These are phyloP conservation scores for Pythium utonaiense DNA, from an alignment of 352 stramenopile genomes.

Conservation along the genomic window DNA sequence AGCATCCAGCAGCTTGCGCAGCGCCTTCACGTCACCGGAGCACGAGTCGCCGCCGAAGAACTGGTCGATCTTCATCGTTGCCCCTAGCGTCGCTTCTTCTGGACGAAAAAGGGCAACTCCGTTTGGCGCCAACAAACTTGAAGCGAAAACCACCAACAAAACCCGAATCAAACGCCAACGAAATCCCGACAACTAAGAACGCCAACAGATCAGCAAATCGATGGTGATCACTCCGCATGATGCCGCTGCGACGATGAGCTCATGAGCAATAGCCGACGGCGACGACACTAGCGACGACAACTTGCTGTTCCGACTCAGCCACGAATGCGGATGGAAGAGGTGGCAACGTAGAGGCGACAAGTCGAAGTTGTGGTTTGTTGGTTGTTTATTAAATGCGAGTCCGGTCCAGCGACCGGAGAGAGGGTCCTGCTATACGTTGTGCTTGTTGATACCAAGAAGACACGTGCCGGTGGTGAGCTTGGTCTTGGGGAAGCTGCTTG, in stretches of 20 bases:
- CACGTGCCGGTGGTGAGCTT: constrained; percentile 75
- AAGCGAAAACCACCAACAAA: not conserved
- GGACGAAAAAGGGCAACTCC: not conserved
- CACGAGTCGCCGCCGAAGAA: constrained; percentile 7
- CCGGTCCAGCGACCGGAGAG: too few relatives aligned
- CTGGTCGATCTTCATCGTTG: constrained; percentile 3
- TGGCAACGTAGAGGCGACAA: too few relatives aligned
- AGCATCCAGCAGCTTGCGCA: constrained; percentile 9
- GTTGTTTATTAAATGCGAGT: too few relatives aligned
- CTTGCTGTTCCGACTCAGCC: too few relatives aligned
- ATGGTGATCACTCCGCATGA: too few relatives aligned
- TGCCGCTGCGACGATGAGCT: too few relatives aligned
- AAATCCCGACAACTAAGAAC: not conserved
- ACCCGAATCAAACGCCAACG: not conserved
- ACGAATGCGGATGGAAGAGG: too few relatives aligned
- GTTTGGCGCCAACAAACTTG: not conserved
- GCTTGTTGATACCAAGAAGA: constrained; percentile 73
- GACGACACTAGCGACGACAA: too few relatives aligned
- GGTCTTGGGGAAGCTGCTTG: constrained; percentile 55
- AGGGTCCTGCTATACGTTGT: constrained; percentile 76
- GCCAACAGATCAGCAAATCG: too few relatives aligned
- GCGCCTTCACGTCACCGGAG: not conserved
- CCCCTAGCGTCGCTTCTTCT: not conserved
- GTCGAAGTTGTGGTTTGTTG: too few relatives aligned
- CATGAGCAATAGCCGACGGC: too few relatives aligned